phyloP scores from a whole-genome alignment of 78 protist genomes.

The Anaeramoeba flamelloides region DNA sequence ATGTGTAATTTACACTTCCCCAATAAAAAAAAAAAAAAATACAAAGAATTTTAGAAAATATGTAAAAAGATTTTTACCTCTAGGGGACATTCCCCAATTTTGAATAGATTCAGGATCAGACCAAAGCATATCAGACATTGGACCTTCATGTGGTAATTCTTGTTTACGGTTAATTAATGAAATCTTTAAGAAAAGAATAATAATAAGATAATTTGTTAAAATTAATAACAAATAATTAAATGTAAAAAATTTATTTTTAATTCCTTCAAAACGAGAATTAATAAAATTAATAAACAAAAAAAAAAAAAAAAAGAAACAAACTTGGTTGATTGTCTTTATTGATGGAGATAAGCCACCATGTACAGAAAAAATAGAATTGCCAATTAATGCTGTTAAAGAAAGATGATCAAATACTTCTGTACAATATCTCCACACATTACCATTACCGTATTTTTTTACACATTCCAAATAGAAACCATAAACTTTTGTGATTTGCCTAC shows the following conservation, averaged over 20 bases:
- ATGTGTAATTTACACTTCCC: too few relatives aligned
- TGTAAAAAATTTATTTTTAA: too few relatives aligned
- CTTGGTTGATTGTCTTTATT: constrained; percentile 69
- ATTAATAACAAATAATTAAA: too few relatives aligned
- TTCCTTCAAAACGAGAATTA: too few relatives aligned
- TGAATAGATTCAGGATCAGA: constrained; percentile 99
- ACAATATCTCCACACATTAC: constrained; percentile 91
- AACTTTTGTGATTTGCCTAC: constrained; percentile 92
- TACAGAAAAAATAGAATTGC: too few relatives aligned
- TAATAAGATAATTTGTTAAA: too few relatives aligned
- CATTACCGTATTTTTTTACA: constrained; percentile 86
- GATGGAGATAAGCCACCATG: constrained; percentile 98
- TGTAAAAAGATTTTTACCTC: too few relatives aligned
- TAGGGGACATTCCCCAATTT: too few relatives aligned
- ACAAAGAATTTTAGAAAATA: too few relatives aligned
- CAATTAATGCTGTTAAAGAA: constrained; percentile 79
- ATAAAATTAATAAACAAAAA: background rate
- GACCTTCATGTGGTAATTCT: constrained; percentile 97
- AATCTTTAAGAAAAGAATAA: too few relatives aligned
- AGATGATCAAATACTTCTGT: constrained; percentile 94
- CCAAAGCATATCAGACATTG: constrained; percentile 98
- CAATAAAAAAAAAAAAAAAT: too few relatives aligned
- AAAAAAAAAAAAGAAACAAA: constrained; percentile 6
- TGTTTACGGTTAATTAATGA: constrained; percentile 85
- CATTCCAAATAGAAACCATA: constrained; percentile 99